Conservation (phyloP, 805 yeast species). For the Blastobotrys chiropterorum region DNA sequence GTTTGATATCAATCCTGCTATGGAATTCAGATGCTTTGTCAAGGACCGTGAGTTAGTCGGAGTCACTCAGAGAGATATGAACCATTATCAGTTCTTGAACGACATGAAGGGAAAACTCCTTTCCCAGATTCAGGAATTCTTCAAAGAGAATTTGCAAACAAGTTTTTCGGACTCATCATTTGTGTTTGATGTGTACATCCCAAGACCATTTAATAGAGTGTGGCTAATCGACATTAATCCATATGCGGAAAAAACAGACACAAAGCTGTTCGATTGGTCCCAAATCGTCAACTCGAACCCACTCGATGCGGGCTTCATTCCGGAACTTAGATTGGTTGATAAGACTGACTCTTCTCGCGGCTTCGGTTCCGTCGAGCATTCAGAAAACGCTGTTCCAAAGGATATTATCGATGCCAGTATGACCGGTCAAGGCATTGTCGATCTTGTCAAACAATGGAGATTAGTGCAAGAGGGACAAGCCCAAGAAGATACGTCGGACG, state of each 20-base stretch:
- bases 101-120: constrained; percentile 44
- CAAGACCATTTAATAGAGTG: constrained; percentile 61
- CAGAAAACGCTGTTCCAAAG: constrained; percentile 86
- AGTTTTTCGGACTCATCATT: constrained; percentile 51
- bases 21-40: constrained; percentile 87
- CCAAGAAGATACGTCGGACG: neutral
- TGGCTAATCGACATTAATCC: constrained; percentile 84
- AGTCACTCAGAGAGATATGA: constrained; percentile 79
- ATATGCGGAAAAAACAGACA: constrained; percentile 69
- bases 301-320: constrained; percentile 23
- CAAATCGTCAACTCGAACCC: constrained; percentile 45
- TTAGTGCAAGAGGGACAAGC: constrained; percentile 9
- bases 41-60: constrained; percentile 58
- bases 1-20: constrained; percentile 77
- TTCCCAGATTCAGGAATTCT: constrained; percentile 48
- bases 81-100: constrained; percentile 66
- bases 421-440: constrained; percentile 23
- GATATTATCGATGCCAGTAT: constrained; percentile 83
- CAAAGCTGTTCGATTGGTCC: constrained; percentile 77
- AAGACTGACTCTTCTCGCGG: constrained; percentile 60
- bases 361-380: constrained; percentile 74
- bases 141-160: constrained; percentile 40
- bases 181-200: constrained; percentile 78
- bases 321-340: constrained; percentile 55
- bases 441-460: constrained; percentile 11